phyloP scores from a whole-genome alignment of 495 filamentous ascomycete species.

The Cladorrhinum samala region DNA sequence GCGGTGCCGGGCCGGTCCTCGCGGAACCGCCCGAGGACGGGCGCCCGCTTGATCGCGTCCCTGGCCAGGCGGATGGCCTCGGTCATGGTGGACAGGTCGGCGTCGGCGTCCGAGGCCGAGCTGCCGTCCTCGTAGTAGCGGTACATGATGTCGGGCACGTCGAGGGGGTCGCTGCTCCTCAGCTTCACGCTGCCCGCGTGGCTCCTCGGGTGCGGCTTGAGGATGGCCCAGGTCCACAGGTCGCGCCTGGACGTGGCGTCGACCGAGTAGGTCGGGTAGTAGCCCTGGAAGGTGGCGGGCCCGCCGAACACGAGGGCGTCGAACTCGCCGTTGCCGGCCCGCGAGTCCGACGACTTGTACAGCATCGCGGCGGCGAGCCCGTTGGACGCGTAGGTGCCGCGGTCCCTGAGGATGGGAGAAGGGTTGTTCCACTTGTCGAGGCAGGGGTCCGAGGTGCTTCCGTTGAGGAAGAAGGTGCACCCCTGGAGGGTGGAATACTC shows the following conservation, averaged over 20 bases:
- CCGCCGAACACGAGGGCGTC: conserved; percentile 52
- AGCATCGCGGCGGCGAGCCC: conserved; percentile 44
- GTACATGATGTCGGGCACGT: conserved; percentile 49
- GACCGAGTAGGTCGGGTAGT: conserved; percentile 40
- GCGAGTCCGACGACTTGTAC: conserved; percentile 40
- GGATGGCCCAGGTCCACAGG: conserved; percentile 43
- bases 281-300: conserved; percentile 48
- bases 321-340: conserved; percentile 29
- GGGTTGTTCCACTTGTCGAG: conserved; percentile 39
- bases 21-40: conserved; percentile 30
- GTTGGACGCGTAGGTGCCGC: conserved; percentile 45
- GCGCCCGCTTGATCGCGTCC: conserved; percentile 31
- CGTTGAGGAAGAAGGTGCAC: conserved; percentile 43
- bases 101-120: conserved; percentile 27
- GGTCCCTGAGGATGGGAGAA: conserved; percentile 25
- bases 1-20: conserved; percentile 47
- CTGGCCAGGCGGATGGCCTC: conserved; percentile 44
- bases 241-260: conserved; percentile 26
- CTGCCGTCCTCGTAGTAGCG: conserved; percentile 45
- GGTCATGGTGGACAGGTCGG: conserved; percentile 42
- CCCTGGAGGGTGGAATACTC: conserved; percentile 38
- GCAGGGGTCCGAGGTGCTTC: conserved; percentile 42
- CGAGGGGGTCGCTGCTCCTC: conserved; percentile 46
- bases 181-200: conserved; percentile 46
- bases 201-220: conserved; percentile 50